These are phyloP conservation scores for Laetiporus sulphureus DNA, from an alignment of 1,284 basidiomycete genomes.

Conservation along the genomic window DNA sequence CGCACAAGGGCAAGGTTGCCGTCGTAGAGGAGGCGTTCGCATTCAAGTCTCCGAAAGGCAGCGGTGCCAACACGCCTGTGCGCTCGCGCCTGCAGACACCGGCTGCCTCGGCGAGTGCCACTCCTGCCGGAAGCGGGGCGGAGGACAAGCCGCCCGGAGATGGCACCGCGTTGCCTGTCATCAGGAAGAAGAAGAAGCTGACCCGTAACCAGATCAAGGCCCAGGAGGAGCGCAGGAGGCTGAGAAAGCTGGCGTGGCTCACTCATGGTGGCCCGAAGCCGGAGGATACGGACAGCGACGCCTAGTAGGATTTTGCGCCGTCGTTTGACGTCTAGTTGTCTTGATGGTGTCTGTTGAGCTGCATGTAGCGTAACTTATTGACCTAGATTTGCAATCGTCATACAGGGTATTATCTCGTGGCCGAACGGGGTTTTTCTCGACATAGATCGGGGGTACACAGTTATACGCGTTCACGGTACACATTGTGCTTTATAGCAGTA, in stretches of 20 bases:
- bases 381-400: too few species aligned
- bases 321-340: conserved; percentile 1
- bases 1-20: conserved; percentile 82
- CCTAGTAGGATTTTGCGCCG: conserved; percentile 1
- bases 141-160: conserved; percentile 56
- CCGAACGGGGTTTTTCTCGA: too few species aligned
- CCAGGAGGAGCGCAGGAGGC: conserved; percentile 74
- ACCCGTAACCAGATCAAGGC: conserved; percentile 90
- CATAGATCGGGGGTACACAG: too few species aligned
- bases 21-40: conserved; percentile 75
- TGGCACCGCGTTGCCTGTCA: conserved; percentile 32
- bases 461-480: too few species aligned
- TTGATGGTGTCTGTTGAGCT: not conserved
- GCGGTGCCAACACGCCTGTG: conserved; percentile 61
- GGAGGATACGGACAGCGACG: conserved; percentile 62
- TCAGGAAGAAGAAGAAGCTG: conserved; percentile 86
- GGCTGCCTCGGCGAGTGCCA: conserved; percentile 51
- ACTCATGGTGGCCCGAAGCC: conserved; percentile 74
- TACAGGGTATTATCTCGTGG: too few species aligned
- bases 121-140: conserved; percentile 67
- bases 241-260: conserved; percentile 82
- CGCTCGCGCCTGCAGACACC: conserved; percentile 61
- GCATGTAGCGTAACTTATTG: not conserved
- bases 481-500: too few species aligned
- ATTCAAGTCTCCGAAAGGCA: conserved; percentile 59